phyloP scores from a whole-genome alignment of 2,329 filamentous ascomycete genomes.

The Scedosporium minutisporum region DNA sequence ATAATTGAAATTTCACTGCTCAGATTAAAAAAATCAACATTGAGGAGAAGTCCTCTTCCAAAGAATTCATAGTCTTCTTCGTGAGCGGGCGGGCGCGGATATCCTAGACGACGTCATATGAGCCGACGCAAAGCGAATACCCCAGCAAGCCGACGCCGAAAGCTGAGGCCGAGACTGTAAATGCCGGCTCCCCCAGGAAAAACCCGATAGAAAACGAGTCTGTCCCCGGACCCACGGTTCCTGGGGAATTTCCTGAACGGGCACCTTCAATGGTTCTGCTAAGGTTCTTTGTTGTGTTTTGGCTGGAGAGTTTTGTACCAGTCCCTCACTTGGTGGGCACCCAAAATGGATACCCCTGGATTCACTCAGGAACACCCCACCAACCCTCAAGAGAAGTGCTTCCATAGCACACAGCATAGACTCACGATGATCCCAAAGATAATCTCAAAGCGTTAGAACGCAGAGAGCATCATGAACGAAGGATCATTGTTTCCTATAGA shows the following conservation, averaged over 20 bases:
- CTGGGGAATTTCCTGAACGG: not conserved
- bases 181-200: not conserved
- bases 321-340: no score
- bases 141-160: constrained; percentile 1
- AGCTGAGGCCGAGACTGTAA: not conserved
- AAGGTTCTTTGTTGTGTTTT: not conserved
- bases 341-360: not conserved
- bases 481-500: not conserved
- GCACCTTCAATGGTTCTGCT: not conserved
- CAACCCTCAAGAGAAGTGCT: not conserved
- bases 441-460: not conserved
- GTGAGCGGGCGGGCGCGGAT: constrained; percentile 6
- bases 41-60: not conserved
- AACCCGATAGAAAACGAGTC: not conserved
- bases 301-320: not conserved
- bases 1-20: not conserved
- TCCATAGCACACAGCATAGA: not conserved
- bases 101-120: constrained; percentile 17
- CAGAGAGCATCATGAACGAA: not conserved
- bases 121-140: constrained; percentile 19
- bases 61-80: constrained; percentile 5
- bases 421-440: not conserved
- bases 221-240: not conserved
- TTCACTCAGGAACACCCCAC: not conserved
- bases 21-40: not conserved